phyloP scores from a whole-genome alignment of 164 flowering plant genomes.

The Vitis labrusca region DNA sequence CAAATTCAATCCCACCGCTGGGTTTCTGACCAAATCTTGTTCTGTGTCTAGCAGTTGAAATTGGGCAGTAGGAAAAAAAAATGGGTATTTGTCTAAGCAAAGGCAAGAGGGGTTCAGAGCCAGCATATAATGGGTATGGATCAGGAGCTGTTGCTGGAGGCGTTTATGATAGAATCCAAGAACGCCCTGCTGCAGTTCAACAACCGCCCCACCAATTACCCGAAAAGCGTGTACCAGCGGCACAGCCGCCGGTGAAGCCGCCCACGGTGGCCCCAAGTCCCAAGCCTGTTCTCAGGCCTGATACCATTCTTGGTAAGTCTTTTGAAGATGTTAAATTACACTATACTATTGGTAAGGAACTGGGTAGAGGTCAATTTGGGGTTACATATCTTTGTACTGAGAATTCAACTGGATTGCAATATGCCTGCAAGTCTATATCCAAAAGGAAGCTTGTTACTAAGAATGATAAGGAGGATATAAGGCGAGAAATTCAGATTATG shows the following conservation, averaged over 20 bases:
- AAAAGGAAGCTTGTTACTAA: slow-evolving; percentile 75
- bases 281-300: slow-evolving; percentile 26
- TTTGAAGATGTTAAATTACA: slow-evolving; percentile 58
- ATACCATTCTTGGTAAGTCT: slow-evolving; percentile 79
- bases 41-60: neutral
- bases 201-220: slow-evolving; percentile 27
- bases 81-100: slow-evolving; percentile 43
- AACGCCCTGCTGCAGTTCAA: slow-evolving; percentile 7
- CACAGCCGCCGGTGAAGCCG: slow-evolving; percentile 11
- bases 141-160: slow-evolving; percentile 13
- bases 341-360: slow-evolving; percentile 69
- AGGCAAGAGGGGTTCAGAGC: slow-evolving; percentile 13
- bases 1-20: neutral
- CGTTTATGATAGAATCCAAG: slow-evolving; percentile 14
- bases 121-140: slow-evolving; percentile 17
- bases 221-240: slow-evolving; percentile 11
- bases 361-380: slow-evolving; percentile 97
- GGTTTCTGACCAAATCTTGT: slow-evolving; percentile 2
- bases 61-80: neutral
- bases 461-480: slow-evolving; percentile 84
- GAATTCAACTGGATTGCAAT: slow-evolving; percentile 50
- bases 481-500: slow-evolving; percentile 89
- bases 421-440: slow-evolving; percentile 86
- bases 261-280: slow-evolving; percentile 25
- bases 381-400: slow-evolving; percentile 85